Conservation (phyloP, 1,284 basidiomycete species). For the Gomphus bonarii region DNA sequence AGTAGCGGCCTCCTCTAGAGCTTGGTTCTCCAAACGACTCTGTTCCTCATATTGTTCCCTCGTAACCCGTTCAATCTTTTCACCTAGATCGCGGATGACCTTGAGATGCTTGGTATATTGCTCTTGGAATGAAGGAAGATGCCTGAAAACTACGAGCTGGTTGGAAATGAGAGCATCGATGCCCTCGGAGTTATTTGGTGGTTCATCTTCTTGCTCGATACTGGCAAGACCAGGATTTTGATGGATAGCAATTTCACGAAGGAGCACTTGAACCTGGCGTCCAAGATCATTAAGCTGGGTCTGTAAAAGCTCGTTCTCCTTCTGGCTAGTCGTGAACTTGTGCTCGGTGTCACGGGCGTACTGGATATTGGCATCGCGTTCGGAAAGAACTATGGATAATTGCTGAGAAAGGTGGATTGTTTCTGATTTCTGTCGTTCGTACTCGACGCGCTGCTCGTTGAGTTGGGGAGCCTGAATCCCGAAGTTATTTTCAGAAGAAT, state of each 20-base stretch:
- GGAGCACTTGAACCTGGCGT: slow-evolving; percentile 72
- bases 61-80: slow-evolving; percentile 72
- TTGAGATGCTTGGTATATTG: slow-evolving; percentile 87
- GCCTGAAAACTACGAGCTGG: slow-evolving; percentile 82
- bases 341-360: slow-evolving; percentile 47
- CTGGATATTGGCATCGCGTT: slow-evolving; percentile 39
- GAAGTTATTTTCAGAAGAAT: not conserved
- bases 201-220: slow-evolving; percentile 55
- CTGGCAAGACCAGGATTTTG: slow-evolving; percentile 76
- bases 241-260: slow-evolving; percentile 69
- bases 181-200: slow-evolving; percentile 35
- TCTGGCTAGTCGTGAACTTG: slow-evolving; percentile 47
- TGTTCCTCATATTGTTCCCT: slow-evolving; percentile 52
- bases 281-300: slow-evolving; percentile 80
- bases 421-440: slow-evolving; percentile 70
- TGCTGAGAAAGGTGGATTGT: slow-evolving; percentile 73
- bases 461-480: slow-evolving; percentile 71
- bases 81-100: slow-evolving; percentile 72
- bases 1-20: slow-evolving; percentile 79
- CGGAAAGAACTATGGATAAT: slow-evolving; percentile 60
- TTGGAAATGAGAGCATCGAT: slow-evolving; percentile 81
- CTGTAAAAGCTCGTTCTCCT: slow-evolving; percentile 66
- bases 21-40: slow-evolving; percentile 67
- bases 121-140: slow-evolving; percentile 70
- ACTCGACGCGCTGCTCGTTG: slow-evolving; percentile 78